Evolutionary conservation across 352 stramenopile species (phyloP), one percentile per base, ranked within the genome.

Genomic region (Phytophthora hybrid): DNA sequence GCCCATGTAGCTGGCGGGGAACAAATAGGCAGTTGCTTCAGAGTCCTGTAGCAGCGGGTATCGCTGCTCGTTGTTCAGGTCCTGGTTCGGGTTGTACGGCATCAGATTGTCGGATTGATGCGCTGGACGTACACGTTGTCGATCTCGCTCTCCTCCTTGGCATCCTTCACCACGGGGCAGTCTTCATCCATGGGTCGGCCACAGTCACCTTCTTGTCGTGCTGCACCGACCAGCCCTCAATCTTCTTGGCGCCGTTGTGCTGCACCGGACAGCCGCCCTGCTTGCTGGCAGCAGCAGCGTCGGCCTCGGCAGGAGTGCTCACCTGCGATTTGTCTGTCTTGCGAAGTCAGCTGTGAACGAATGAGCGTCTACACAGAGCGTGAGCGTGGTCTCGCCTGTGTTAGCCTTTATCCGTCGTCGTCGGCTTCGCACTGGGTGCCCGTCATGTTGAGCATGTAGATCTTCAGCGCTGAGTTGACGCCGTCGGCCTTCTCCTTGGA

Each of bases 91-190:
- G 70, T 98, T 98, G 66, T 92, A 87, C 57, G 98, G 98, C 97
- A 99, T 99, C 81, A 99, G 98, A 81, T 99, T 99, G 87, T 98
- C 39, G 97, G 97, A 85, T 99, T 96, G 37, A 99, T 95, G 59
- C 86, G 94, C 81, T 99, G 94, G 58, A 92, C 95, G 89, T 99
- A 99, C 23, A 99, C 97, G 80, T 99, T 99, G 89, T 99, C 99
- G 55, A 96, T 81, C 67, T 95, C 89, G 41, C 74, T 77, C 18
- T 77, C 56, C 31, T 74, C 66, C 19, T 74, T 69, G 46, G 63
- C 69, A 37, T 82, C 74, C 32, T 75, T 76, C 61, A 85, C 74
- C 32, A 95, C 84, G 16, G 88, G 88, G 59, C 88, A 94, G 14
- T 83, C 85, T 53, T 71, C 78, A 1, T 56, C 63, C 55, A 84